Percentiles rank a stretch among this genome's conserved stretches.
Conservation (phyloP, 176 grass and related monocot species). For the Oryza officinalis region DNA sequence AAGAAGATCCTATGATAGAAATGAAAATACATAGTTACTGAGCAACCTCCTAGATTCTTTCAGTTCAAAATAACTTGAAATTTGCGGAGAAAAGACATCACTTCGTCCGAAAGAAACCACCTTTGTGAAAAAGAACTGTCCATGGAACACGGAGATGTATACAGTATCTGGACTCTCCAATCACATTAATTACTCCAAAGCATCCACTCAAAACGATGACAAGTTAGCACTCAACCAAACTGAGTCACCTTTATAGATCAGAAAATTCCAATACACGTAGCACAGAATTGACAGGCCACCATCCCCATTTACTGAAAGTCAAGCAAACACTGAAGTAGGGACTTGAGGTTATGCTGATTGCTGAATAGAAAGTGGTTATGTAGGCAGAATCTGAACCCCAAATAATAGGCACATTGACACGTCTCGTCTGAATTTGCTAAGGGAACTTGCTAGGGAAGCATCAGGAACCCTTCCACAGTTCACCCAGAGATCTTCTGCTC, state of each 20-base stretch:
- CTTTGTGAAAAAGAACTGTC: constrained; percentile 28
- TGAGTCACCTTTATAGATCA: constrained; percentile 9
- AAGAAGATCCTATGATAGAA: constrained; percentile 8
- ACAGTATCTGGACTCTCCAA: not conserved
- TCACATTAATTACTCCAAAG: not conserved
- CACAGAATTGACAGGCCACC: constrained; percentile 19
- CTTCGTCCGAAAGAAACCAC: constrained; percentile 27
- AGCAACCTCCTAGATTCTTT: constrained; percentile 14
- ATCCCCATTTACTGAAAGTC: not conserved
- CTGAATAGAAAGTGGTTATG: not conserved
- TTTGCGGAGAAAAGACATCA: constrained; percentile 25
- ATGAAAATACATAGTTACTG: not conserved
- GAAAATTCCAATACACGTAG: constrained; percentile 23
- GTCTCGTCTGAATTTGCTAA: not conserved
- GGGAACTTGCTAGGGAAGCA: not conserved
- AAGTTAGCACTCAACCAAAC: constrained; percentile 14
- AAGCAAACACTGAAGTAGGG: not conserved
- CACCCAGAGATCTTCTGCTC: not conserved
- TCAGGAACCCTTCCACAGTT: not conserved
- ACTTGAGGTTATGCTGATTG: not conserved
- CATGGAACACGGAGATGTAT: not conserved
- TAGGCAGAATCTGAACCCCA: not conserved
- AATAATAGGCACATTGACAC: constrained; percentile 11
- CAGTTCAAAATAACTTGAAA: constrained; percentile 13
- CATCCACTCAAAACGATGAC: constrained; percentile 14